Evolutionary conservation across 805 yeast genomes (phyloP).

Genomic region (Zygotorulaspora chibaensis): DNA sequence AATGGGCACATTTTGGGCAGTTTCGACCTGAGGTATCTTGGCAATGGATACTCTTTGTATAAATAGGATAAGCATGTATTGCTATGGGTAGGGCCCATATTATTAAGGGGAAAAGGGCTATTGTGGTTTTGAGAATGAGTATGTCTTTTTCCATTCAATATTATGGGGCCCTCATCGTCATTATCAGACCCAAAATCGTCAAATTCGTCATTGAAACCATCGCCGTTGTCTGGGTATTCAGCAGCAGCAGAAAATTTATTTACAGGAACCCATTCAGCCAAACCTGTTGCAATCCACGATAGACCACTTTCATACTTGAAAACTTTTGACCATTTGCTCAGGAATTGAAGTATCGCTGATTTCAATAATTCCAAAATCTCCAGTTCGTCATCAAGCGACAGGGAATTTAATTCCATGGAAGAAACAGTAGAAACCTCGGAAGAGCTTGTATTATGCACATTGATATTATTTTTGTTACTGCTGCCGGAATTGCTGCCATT

Average conservation of each 20-base stretch:
- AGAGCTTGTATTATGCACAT: conserved; percentile 6
- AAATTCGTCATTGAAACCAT: conserved; percentile 33
- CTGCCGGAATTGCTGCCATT: conserved; percentile 4
- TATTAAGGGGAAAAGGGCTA: conserved; percentile 4
- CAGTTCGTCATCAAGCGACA: conserved; percentile 40
- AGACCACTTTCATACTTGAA: conserved; percentile 77
- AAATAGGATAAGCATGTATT: conserved; percentile 17
- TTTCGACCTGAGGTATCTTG: conserved; percentile 17
- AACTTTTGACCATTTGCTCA: conserved; percentile 72
- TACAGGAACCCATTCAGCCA: conserved; percentile 88
- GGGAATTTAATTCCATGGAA: conserved; percentile 11
- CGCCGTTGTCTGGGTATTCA: not conserved
- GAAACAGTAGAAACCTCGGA: conserved; percentile 11
- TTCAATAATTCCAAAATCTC: conserved; percentile 50
- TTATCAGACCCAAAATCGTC: not conserved
- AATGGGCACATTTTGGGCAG: conserved; percentile 33
- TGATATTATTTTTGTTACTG: not conserved
- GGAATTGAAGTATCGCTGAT: conserved; percentile 56
- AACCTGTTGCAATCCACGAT: conserved; percentile 81
- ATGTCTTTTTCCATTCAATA: conserved; percentile 28
- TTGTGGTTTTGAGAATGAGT: conserved; percentile 7
- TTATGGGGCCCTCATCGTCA: conserved; percentile 29
- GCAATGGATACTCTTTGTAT: conserved; percentile 32
- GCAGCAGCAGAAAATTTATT: not conserved
- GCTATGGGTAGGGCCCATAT: not conserved